Evolutionary conservation across 148 eudicot species (phyloP), one percentile per base, ranked within the genome.

Genomic region (Vaccinium darrowii): DNA sequence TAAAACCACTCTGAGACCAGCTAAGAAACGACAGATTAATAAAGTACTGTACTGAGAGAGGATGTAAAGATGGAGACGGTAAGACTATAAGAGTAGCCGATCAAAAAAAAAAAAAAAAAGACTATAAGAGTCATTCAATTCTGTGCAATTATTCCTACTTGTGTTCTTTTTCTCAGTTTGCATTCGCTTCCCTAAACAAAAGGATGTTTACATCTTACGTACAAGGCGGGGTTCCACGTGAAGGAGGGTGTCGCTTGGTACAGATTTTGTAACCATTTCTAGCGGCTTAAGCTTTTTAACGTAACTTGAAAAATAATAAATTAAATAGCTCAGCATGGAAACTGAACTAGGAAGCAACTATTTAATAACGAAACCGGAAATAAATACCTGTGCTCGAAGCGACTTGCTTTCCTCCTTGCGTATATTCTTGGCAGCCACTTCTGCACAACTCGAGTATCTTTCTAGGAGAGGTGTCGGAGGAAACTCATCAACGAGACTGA

Each of bases 381-480:
- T 4, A 76, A 39, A 76, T 76, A 79, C 81, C 81, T 79, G 81
- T 53, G 74, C 78, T 82, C 19, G 18, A 27, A 16, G 15, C 47
- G 85, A 62, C 33, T 27, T 78, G 21, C 21, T 6, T 60, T 51
- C 69, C 25, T 47, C 27, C 33, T 21, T 6, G 25, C 49, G n/a
- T 74, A 30, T 62, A 21, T 72, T 33, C 82, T 57, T 84, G 23
- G 76, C 84, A 54, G 67, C 7, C 79, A 76, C 16, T 60, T 82
- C 69, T 15, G 69, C 14, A 78, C 51, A 19, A 15, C 9, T 71
- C 56, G 79, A 47, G 78, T 85, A 67, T 51, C 23, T 47, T 74
- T 88, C 58, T 33, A 88, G 81, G 76, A 85, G 81, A 78, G 76
- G 49, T 53, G 81, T 60, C 0, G 86, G 85, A 12, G 85, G 83